Percentiles rank a stretch among this genome's conserved stretches.
Evolutionary conservation across 2,329 filamentous ascomycete genomes (phyloP).

Genomic region (Venturia pyrina): DNA sequence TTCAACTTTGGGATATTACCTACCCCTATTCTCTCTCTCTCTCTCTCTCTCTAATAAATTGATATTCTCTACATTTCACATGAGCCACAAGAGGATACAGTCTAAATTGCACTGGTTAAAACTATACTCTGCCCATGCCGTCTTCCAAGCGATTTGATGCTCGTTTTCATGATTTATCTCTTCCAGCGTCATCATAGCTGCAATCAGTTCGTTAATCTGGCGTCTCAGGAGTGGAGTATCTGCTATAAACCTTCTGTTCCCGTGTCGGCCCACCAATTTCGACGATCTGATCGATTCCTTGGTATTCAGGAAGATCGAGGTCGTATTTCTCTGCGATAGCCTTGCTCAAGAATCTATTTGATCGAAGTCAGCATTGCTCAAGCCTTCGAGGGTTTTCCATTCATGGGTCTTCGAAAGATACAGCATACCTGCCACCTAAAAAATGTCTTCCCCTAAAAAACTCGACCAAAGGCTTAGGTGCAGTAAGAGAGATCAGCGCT

Average conservation of each 20-base stretch:
- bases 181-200: neutral
- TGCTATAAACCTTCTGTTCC: conserved; percentile 2
- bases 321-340: conserved; percentile 76
- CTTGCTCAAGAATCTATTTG: conserved; percentile 62
- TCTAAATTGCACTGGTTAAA: neutral
- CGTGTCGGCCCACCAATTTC: conserved; percentile 44
- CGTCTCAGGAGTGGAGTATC: conserved; percentile 1
- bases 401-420: neutral
- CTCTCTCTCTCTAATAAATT: too few species aligned
- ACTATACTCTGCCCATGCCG: neutral
- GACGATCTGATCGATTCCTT: conserved; percentile 79
- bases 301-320: conserved; percentile 71
- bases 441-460: conserved; percentile 85
- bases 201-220: neutral
- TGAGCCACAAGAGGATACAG: neutral
- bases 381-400: too few species aligned
- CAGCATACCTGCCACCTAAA: conserved; percentile 63
- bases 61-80: neutral
- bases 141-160: neutral
- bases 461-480: conserved; percentile 81
- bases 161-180: neutral
- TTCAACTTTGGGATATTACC: neutral
- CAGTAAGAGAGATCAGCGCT: conserved; percentile 78
- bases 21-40: neutral
- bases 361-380: too few species aligned